Evolutionary conservation across 2,329 filamentous ascomycete genomes (phyloP).

Genomic region (Macrophomina pseudophaseolina): DNA sequence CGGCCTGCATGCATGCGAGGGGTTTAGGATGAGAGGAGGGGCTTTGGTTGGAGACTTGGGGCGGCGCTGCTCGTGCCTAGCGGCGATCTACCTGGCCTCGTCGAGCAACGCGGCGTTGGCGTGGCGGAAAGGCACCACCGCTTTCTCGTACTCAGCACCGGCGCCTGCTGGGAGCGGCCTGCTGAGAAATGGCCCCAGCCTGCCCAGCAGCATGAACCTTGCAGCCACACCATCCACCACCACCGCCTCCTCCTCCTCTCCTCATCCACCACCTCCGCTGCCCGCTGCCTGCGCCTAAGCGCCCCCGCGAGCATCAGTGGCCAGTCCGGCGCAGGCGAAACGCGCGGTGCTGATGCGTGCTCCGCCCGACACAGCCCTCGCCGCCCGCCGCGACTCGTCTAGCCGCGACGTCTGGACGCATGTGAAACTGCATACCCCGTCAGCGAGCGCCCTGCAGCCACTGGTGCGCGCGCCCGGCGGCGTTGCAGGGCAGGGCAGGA

Average conservation of each 20-base stretch:
- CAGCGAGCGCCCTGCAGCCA: conserved; percentile 19
- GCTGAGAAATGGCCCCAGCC: background rate
- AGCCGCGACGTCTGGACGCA: conserved; percentile 3
- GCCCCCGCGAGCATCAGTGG: conserved; percentile 22
- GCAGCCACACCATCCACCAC: background rate
- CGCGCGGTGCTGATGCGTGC: conserved; percentile 7
- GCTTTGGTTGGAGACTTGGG: background rate
- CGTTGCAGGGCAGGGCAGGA: conserved; percentile 1
- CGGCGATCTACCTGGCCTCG: background rate
- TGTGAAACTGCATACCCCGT: conserved; percentile 17
- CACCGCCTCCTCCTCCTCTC: no score
- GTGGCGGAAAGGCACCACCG: conserved; percentile 18
- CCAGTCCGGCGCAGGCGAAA: background rate
- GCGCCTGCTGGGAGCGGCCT: conserved; percentile 16
- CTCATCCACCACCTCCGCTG: background rate
- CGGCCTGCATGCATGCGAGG: conserved; percentile 19
- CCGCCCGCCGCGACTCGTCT: conserved; percentile 1
- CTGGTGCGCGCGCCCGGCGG: conserved; percentile 1
- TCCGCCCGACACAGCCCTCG: background rate
- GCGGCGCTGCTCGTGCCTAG: conserved; percentile 10
- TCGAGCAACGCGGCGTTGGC: background rate
- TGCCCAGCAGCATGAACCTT: conserved; percentile 8
- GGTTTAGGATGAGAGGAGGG: conserved; percentile 8
- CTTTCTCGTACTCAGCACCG: background rate
- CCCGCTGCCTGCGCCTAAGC: background rate